phyloP scores from a whole-genome alignment of 1,284 basidiomycete genomes.

The Austroboletus niveus region DNA sequence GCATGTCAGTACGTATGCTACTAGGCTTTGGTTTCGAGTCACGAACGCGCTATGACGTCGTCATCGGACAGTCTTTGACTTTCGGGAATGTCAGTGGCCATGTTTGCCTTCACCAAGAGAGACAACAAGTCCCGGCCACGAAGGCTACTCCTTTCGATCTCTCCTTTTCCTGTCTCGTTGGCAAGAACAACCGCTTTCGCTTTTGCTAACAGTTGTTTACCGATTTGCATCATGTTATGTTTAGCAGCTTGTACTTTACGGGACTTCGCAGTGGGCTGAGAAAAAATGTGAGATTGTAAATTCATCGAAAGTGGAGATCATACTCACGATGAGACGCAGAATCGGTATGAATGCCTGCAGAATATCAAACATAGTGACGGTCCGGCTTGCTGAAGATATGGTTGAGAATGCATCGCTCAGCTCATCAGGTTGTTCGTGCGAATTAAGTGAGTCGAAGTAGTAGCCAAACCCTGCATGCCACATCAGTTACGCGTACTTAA shows the following conservation, averaged over 20 bases:
- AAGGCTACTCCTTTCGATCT: not conserved
- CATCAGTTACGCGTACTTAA: not conserved
- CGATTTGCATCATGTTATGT: too few relatives aligned
- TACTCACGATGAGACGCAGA: constrained; percentile 42
- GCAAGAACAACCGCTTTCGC: not conserved
- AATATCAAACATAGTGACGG: not conserved
- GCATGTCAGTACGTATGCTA: not conserved
- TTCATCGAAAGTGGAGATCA: not conserved
- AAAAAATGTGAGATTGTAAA: not conserved
- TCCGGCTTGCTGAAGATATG: constrained; percentile 35
- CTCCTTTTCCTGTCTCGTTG: not conserved
- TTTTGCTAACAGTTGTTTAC: not conserved
- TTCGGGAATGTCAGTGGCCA: not conserved
- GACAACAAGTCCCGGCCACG: not conserved
- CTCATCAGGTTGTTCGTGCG: constrained; percentile 40
- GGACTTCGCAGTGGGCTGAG: not conserved
- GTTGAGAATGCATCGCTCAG: constrained; percentile 47
- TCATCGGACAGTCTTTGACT: not conserved
- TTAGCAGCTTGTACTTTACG: too few relatives aligned
- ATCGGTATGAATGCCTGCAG: constrained; percentile 40
- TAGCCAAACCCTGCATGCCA: constrained; percentile 60
- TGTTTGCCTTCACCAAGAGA: not conserved
- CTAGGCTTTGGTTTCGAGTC: too few relatives aligned
- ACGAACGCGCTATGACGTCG: not conserved
- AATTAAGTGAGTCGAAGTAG: constrained; percentile 52